phyloP scores from a whole-genome alignment of 805 yeast genomes.

The Metschnikowia borealis region DNA sequence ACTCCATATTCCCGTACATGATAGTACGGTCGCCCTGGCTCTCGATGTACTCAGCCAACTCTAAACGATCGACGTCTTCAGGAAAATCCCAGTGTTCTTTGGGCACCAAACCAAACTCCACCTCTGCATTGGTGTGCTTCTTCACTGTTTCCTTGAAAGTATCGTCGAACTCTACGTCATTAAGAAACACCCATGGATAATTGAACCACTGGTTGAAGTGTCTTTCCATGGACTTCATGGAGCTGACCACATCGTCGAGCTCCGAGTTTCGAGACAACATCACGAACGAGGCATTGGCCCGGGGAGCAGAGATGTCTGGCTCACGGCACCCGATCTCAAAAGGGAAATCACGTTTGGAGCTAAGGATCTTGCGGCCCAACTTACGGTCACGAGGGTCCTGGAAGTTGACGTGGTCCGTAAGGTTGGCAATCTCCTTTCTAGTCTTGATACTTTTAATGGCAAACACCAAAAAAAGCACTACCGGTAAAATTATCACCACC shows the following conservation, averaged over 20 bases:
- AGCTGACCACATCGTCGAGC: conserved; percentile 65
- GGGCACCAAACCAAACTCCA: conserved; percentile 69
- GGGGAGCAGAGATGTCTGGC: conserved; percentile 35
- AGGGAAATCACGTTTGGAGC: conserved; percentile 32
- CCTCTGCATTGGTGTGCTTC: conserved; percentile 53
- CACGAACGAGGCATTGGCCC: conserved; percentile 82
- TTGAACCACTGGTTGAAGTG: conserved; percentile 92
- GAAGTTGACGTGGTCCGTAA: conserved; percentile 11
- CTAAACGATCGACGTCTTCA: conserved; percentile 34
- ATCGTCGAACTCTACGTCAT: conserved; percentile 69
- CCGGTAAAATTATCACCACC: background rate
- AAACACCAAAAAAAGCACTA: background rate
- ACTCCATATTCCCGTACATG: conserved; percentile 75
- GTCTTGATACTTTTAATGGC: background rate
- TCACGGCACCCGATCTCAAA: conserved; percentile 54
- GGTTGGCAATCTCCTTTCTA: background rate
- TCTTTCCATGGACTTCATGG: conserved; percentile 72
- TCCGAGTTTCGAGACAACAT: conserved; percentile 82
- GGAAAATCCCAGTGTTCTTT: conserved; percentile 65
- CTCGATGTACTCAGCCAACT: conserved; percentile 54
- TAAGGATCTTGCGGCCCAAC: conserved; percentile 15
- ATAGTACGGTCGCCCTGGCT: conserved; percentile 80
- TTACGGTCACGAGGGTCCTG: conserved; percentile 6
- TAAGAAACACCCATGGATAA: conserved; percentile 89
- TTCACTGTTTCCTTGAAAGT: conserved; percentile 55